Evolutionary conservation across 306 rosid species (phyloP), one percentile per base, ranked within the genome.

Genomic region (Gillenia trifoliata): DNA sequence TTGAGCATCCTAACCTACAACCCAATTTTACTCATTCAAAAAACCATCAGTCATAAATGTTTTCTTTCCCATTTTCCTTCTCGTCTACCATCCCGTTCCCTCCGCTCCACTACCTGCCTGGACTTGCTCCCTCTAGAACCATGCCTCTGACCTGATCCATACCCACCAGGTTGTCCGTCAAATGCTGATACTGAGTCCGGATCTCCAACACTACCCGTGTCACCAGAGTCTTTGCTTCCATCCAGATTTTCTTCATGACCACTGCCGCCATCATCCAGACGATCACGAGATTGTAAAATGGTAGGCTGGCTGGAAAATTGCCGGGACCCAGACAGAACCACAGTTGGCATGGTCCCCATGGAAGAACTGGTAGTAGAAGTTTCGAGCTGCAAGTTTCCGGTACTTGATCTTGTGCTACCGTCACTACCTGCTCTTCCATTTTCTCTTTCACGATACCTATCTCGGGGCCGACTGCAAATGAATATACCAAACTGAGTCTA

Each of bases 61-160:
- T 93, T 93, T 74, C 98, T 89, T 88, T 93, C 98, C 98, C 98
- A 93, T 82, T 93, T 93, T 33, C 97, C 93, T 86, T 93, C 98
- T 0, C 96, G 93, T 66, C 98, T 88, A 68, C 55, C 82, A 22
- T 91, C 98, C 55, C 97, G 76, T 50, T 93, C 97, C 80, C 98
- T 89, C 13, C 96, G 87, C 57, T 93, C 97, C 19, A 88, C 86
- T 22, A 82, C 80, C 80, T 88, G 97, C 85, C 97, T 85, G 11
- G 97, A 84, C 79, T 91, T 90, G 88, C 87, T 86, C 71, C 98
- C 97, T 75, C 98, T 83, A 22, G 93, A 89, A 50, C 85, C 75
- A 50, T 89, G 97, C 80, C 97, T 85, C 77, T 93, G 98, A 34
- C 66, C 72, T 40, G 98, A 90, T 30, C 95, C 98, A 63, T 76